Base-by-base conservation (phyloP, 208 protist species). In the Sergeia podlipaevii region DNA sequence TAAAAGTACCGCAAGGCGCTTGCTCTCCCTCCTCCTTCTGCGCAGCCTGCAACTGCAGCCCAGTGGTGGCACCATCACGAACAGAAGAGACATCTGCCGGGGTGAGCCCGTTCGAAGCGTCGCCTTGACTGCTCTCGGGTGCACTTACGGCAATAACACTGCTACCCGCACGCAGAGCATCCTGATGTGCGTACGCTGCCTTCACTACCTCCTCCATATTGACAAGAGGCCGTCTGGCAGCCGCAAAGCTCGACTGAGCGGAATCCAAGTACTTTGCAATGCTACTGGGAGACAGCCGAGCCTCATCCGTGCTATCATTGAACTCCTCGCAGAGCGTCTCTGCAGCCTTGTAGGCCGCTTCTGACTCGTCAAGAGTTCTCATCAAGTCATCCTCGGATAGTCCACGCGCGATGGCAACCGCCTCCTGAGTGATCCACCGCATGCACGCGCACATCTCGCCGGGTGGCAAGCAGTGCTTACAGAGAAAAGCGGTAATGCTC, bases 381-480 rank as follows among this genome's bases (percentile, higher is more conserved):
- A 46, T 56, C 17, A 44, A 32, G 18, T 64, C 44, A 2, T 51
- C 65, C 1, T 64, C 50, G 30, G 30, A 33, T 7, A 62, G 2
- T 5, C 49, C 23, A 24, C 51, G 51, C 18, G 45, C 59, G n/a
- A 28, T 32, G 20, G 10, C 15, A 18, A 39, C 34, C 4, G 32
- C 59, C 13, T 45, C 36, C 17, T 28, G 37, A 29, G 34, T 43
- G 17, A 65, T 71, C 15, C 56, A 28, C 11, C n/a, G 18, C 13
- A 39, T 39, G 27, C 23, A 51, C 23, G 24, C 33, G 32, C 45
- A 32, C 4, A 52, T 43, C 1, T 27, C 26, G n/a, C n/a, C n/a
- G n/a, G n/a, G n/a, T 10, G 66, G 53, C 6, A 73, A 27, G 30
- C 66, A 73, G 46, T 73, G 26, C 10, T 32, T n/a, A 26, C 66